These are phyloP conservation scores for Penicillium crystallinum DNA, from an alignment of 495 filamentous ascomycete genomes.

Conservation along the genomic window DNA sequence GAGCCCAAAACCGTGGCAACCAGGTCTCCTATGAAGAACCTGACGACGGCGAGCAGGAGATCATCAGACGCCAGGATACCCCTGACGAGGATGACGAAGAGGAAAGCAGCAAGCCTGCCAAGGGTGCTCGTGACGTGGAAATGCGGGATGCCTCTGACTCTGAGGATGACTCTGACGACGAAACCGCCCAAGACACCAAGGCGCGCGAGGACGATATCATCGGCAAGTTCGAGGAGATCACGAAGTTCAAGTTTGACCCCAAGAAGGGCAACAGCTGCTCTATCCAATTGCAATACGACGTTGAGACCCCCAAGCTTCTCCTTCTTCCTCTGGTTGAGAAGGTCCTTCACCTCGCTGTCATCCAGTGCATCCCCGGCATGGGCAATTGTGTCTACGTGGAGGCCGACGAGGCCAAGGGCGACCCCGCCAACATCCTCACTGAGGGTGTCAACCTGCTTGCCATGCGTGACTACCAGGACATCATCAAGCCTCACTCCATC, in stretches of 20 bases:
- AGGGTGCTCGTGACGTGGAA: slow-evolving; percentile 20
- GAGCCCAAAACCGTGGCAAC: slow-evolving; percentile 66
- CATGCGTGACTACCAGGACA: slow-evolving; percentile 80
- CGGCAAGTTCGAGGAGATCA: slow-evolving; percentile 58
- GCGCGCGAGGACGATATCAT: slow-evolving; percentile 63
- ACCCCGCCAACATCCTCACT: slow-evolving; percentile 60
- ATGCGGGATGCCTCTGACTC: slow-evolving; percentile 32
- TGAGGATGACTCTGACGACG: slow-evolving; percentile 32
- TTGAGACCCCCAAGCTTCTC: slow-evolving; percentile 79
- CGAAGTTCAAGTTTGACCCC: slow-evolving; percentile 75
- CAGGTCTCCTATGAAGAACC: slow-evolving; percentile 84
- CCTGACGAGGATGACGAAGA: slow-evolving; percentile 43
- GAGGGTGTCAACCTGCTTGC: slow-evolving; percentile 83
- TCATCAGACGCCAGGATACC: slow-evolving; percentile 47
- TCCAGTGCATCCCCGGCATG: slow-evolving; percentile 79
- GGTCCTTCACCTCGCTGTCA: slow-evolving; percentile 66
- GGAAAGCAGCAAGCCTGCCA: slow-evolving; percentile 14
- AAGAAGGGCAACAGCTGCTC: slow-evolving; percentile 66
- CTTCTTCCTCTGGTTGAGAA: slow-evolving; percentile 85
- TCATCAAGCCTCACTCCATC: slow-evolving; percentile 80
- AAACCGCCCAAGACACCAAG: slow-evolving; percentile 37
- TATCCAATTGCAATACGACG: slow-evolving; percentile 78
- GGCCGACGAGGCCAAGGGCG: slow-evolving; percentile 54
- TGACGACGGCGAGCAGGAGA: slow-evolving; percentile 82
- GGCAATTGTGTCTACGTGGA: slow-evolving; percentile 65